These are phyloP conservation scores for Colletotrichum sp. DNA, from an alignment of 2,329 filamentous ascomycete species.

Conservation along the genomic window DNA sequence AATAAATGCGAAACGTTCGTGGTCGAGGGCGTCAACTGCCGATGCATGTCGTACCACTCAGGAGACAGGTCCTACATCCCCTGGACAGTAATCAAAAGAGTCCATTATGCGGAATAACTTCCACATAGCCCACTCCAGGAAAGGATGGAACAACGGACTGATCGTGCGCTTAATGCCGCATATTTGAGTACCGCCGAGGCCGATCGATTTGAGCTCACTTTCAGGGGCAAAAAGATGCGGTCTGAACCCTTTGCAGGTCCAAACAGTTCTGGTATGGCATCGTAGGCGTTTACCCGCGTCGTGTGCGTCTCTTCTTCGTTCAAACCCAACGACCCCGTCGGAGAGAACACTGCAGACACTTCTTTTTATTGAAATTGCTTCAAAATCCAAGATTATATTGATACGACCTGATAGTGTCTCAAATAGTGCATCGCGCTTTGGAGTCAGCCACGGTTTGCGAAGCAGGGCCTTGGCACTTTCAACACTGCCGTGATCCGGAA, in stretches of 20 bases:
- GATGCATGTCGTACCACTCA: background rate
- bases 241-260: background rate
- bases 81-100: background rate
- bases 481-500: background rate
- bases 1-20: background rate
- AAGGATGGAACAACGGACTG: background rate
- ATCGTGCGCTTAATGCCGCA: background rate
- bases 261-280: background rate
- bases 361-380: background rate
- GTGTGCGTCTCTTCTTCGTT: background rate
- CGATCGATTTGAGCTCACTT: background rate
- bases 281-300: background rate
- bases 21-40: background rate
- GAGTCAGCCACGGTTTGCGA: background rate
- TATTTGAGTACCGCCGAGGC: background rate
- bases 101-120: background rate
- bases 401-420: background rate
- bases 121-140: background rate
- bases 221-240: background rate
- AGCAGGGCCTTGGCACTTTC: background rate
- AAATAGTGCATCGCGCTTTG: background rate
- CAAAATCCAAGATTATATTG: background rate
- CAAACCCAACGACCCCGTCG: background rate
- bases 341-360: background rate
- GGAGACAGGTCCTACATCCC: background rate